Percentiles rank a stretch among this genome's conserved stretches.
Evolutionary conservation across 139 green algal genomes (phyloP).

Genomic region (Raphidocelis subcapitata): DNA sequence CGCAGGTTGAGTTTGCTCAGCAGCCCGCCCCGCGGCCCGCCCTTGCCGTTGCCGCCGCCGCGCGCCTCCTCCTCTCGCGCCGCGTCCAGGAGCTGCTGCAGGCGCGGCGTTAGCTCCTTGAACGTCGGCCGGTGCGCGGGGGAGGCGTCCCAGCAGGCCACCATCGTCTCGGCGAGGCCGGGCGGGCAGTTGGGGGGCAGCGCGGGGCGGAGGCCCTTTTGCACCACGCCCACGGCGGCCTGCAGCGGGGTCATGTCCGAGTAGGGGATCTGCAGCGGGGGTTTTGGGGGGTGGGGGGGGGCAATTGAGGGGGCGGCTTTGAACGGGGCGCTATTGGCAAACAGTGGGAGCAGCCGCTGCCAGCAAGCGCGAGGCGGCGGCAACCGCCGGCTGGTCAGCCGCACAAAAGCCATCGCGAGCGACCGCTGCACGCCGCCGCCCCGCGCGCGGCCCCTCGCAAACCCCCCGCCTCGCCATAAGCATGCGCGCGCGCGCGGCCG

Average conservation of each 20-base stretch:
- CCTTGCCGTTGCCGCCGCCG: slow-evolving; percentile 1
- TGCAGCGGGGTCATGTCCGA: slow-evolving; percentile 90
- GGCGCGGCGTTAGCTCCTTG: slow-evolving; percentile 54
- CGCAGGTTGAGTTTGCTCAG: slow-evolving; percentile 31
- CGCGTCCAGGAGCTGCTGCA: slow-evolving; percentile 35
- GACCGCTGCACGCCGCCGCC: no score
- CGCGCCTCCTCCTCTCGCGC: slow-evolving; percentile 22
- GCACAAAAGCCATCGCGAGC: no score
- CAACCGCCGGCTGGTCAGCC: no score
- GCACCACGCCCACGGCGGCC: slow-evolving; percentile 93
- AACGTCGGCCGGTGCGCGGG: slow-evolving; percentile 51
- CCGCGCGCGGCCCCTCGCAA: no score
- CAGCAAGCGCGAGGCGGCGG: no score
- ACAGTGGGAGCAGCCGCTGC: no score
- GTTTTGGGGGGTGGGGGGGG: no score
- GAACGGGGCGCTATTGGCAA: no score
- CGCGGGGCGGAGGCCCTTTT: slow-evolving; percentile 90
- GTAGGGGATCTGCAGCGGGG: slow-evolving; percentile 86
- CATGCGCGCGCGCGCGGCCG: neutral
- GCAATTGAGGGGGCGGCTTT: no score
- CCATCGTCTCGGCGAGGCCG: slow-evolving; percentile 78
- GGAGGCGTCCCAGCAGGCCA: slow-evolving; percentile 70
- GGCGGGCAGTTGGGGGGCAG: slow-evolving; percentile 70
- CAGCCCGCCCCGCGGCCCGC: slow-evolving; percentile 14
- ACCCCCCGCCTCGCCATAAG: no score